Evolutionary conservation across 2,329 filamentous ascomycete species (phyloP).

Genomic region (Pyricularia pennisetigena): DNA sequence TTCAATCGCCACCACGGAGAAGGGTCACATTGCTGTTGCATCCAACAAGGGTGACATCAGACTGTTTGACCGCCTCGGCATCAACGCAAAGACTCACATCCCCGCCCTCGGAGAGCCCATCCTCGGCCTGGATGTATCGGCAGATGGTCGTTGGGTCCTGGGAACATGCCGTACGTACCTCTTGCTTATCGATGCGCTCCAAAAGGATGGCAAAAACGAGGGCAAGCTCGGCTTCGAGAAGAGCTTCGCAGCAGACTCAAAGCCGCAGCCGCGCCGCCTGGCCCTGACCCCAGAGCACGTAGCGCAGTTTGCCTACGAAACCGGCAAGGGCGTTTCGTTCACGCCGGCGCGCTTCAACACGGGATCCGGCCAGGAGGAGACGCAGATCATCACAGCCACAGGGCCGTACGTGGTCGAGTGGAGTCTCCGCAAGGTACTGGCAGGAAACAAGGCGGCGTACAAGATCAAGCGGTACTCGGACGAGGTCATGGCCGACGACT

Average conservation of each 20-base stretch:
- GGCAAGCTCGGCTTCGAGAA: conserved; percentile 98
- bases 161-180: conserved; percentile 93
- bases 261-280: conserved; percentile 86
- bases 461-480: conserved; percentile 94
- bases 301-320: conserved; percentile 96
- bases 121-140: conserved; percentile 87
- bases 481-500: conserved; percentile 95
- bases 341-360: conserved; percentile 93
- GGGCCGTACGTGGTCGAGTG: conserved; percentile 96
- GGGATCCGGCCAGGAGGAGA: conserved; percentile 70
- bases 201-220: conserved; percentile 90
- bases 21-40: conserved; percentile 92
- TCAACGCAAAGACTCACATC: conserved; percentile 95
- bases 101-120: conserved; percentile 93
- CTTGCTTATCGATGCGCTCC: conserved; percentile 81
- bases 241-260: conserved; percentile 81
- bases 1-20: conserved; percentile 84
- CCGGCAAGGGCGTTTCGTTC: conserved; percentile 74
- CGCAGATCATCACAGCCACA: conserved; percentile 91
- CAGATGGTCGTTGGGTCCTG: conserved; percentile 90
- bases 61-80: conserved; percentile 89
- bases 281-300: conserved; percentile 85
- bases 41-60: conserved; percentile 97
- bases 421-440: conserved; percentile 83
- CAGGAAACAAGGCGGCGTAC: conserved; percentile 77